phyloP scores from a whole-genome alignment of 1,284 basidiomycete species.

The Mycena citricolor region DNA sequence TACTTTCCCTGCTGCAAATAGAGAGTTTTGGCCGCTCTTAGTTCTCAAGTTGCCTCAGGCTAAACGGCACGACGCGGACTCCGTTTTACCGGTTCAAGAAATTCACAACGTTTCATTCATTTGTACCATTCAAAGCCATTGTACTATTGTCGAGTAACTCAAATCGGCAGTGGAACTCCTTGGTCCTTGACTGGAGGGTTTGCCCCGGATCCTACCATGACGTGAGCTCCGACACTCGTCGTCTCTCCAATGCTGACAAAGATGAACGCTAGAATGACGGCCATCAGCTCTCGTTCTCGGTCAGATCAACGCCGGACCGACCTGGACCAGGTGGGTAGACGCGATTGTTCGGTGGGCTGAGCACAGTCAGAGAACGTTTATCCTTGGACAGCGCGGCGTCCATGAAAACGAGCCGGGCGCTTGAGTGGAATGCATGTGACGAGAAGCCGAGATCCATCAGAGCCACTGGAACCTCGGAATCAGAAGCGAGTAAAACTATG shows the following conservation, averaged over 20 bases:
- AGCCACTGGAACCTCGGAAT: constrained; percentile 46
- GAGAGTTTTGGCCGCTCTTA: too few species aligned
- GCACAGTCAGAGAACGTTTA: constrained; percentile 41
- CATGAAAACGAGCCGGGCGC: constrained; percentile 72
- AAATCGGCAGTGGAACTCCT: neutral
- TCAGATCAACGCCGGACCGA: too few species aligned
- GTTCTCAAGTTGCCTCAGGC: too few species aligned
- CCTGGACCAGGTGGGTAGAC: constrained; percentile 83
- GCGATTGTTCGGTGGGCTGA: constrained; percentile 59
- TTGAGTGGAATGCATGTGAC: constrained; percentile 77
- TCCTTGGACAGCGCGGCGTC: constrained; percentile 36
- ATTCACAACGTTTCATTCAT: too few species aligned
- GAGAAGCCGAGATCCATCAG: constrained; percentile 80
- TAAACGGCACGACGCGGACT: too few species aligned
- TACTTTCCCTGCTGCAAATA: too few species aligned
- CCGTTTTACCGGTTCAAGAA: too few species aligned
- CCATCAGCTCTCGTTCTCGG: too few species aligned
- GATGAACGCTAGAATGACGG: too few species aligned
- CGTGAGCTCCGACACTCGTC: neutral
- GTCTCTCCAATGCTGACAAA: too few species aligned
- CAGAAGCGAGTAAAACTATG: neutral
- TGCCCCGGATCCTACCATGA: neutral
- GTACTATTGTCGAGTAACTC: too few species aligned
- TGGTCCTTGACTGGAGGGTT: neutral
- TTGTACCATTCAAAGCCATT: too few species aligned